Evolutionary conservation across 371 early-diverging fungal genomes (phyloP).

Genomic region (Cladochytrium tenue): DNA sequence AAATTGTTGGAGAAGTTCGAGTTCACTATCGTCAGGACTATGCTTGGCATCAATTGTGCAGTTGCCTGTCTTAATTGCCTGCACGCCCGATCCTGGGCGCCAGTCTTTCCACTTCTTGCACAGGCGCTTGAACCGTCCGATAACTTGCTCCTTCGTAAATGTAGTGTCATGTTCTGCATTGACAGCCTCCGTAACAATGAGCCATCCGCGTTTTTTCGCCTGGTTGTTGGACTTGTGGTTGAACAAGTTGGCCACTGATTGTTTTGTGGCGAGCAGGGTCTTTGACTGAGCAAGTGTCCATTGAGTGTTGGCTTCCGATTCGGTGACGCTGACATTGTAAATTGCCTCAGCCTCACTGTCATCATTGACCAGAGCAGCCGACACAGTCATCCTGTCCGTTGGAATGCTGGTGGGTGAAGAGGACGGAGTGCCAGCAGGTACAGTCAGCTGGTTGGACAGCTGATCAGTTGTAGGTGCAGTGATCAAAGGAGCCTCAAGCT

Average conservation of each 20-base stretch:
- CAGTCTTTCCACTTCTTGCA: neutral
- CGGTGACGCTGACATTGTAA: no score
- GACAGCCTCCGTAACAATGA: neutral
- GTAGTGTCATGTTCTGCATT: neutral
- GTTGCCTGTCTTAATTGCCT: neutral
- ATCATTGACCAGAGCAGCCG: no score
- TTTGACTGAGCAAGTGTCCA: neutral
- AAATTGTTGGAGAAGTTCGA: neutral
- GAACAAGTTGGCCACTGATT: neutral
- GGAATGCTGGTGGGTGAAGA: no score
- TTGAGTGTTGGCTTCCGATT: no score
- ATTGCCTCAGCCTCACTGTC: no score
- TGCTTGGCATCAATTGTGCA: neutral
- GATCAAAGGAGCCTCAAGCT: no score
- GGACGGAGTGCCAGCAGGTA: no score
- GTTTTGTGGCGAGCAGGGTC: neutral
- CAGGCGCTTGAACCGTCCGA: neutral
- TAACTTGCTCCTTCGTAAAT: neutral
- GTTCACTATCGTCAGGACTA: neutral
- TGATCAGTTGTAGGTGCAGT: no score
- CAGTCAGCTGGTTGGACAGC: no score
- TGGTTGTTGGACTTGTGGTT: neutral
- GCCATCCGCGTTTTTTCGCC: neutral
- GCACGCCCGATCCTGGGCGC: neutral
- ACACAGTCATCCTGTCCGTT: no score